Evolutionary conservation across 371 early-diverging fungal genomes (phyloP), one percentile per base, ranked within the genome.

Genomic region (Apophysomyces sp.): DNA sequence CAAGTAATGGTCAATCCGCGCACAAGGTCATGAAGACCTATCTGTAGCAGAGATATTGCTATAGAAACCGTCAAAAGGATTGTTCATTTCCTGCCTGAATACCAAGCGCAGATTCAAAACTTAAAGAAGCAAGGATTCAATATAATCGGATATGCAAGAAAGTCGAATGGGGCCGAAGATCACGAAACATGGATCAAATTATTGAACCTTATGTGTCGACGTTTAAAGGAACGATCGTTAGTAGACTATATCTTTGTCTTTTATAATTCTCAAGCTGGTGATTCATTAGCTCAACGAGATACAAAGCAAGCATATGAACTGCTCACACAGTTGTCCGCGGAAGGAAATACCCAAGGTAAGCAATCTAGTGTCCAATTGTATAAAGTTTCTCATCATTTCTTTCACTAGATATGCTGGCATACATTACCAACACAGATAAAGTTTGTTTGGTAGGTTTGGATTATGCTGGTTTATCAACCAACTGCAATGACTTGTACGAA

Each of bases 401-500:
- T 39, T 60, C 31, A 36, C 52, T 58, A 65, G 65, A 65, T 15
- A 59, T 59, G 52, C 28, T 63, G 40, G 52, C 12, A 40, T 53
- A 52, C 52, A 59, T 65, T 29, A 41, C 58, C 12, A 36, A 59
- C 52, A 59, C 54, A 2, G 34, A 16, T n/a, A 65, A 55, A 59
- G 36, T 65, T 59, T 55, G 60, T 36, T 65, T 65, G 56, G 56
- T 59, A 29, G 52, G 32, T n/a, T 18, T 63, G 32, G 63, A 58
- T 16, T 63, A 52, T 40, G 63, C 63, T 31, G 63, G 63, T 51
- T 63, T 63, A 51, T 52, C 63, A 57, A 63, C 63, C 2, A 58
- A 58, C 57, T 53, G 36, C 52, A 63, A 63, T 30, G 63, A 63
- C 30, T 63, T 63, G n/a, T 44, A 62, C 31, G 30, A 24, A 0